These are phyloP conservation scores for Debaryomyces prosopidis DNA, from an alignment of 805 yeast species.

Conservation along the genomic window DNA sequence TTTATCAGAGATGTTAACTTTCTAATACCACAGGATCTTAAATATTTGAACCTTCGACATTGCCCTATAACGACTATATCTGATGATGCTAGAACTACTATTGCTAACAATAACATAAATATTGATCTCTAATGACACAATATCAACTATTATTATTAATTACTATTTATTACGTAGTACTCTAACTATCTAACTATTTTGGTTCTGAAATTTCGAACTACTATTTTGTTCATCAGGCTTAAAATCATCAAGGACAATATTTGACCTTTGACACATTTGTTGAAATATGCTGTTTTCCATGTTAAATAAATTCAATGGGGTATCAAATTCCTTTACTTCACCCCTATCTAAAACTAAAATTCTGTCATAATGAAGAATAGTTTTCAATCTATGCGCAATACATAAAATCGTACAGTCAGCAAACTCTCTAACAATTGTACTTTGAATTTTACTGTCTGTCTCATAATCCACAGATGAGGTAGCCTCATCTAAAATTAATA, in stretches of 20 bases:
- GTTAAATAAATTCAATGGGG: slow-evolving; percentile 65
- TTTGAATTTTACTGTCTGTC: slow-evolving; percentile 78
- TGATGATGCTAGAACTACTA: not conserved
- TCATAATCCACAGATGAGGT: slow-evolving; percentile 81
- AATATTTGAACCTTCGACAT: not conserved
- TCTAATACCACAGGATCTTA: slow-evolving; percentile 6
- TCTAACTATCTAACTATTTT: no score
- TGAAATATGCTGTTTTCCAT: slow-evolving; percentile 56
- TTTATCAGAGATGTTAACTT: slow-evolving; percentile 2
- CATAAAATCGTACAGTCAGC: slow-evolving; percentile 73
- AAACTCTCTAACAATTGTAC: slow-evolving; percentile 72
- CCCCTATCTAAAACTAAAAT: slow-evolving; percentile 85
- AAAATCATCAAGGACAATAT: slow-evolving; percentile 47
- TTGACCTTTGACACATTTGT: slow-evolving; percentile 64
- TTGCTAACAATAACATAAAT: not conserved
- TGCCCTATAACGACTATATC: not conserved
- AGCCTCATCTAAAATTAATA: slow-evolving; percentile 84
- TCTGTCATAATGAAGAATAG: slow-evolving; percentile 72
- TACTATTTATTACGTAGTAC: not conserved
- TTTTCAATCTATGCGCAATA: slow-evolving; percentile 83
- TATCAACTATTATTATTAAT: not conserved
- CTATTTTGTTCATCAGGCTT: not conserved
- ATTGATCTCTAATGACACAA: not conserved
- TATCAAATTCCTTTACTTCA: slow-evolving; percentile 70
- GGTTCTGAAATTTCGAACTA: no score